Conservation (phyloP, 345 rosid species). For the Rubroshorea leprosula region DNA sequence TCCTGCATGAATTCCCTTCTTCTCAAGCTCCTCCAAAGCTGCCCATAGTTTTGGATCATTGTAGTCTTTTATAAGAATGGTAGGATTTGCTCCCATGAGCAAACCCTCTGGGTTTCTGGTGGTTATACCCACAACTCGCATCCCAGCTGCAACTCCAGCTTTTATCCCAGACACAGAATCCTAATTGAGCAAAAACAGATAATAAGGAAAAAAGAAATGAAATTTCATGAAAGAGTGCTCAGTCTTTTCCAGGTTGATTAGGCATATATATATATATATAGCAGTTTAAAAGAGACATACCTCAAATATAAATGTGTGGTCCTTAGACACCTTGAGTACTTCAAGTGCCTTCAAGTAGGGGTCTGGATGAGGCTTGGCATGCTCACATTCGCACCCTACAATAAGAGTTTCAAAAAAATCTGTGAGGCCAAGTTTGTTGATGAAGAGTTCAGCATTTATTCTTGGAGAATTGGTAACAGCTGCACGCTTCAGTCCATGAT, state of each 20-base stretch:
- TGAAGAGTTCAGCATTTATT: conserved; percentile 81
- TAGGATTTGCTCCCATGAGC: conserved; percentile 70
- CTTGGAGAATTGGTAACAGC: conserved; percentile 94
- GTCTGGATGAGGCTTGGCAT: conserved; percentile 78
- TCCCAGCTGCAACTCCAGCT: conserved; percentile 96
- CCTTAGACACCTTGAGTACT: conserved; percentile 67
- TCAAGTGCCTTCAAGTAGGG: conserved; percentile 89
- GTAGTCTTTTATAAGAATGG: conserved; percentile 66
- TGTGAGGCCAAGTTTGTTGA: conserved; percentile 65
- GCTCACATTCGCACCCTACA: conserved; percentile 72
- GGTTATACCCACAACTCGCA: conserved; percentile 75
- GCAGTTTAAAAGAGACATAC: conserved; percentile 23
- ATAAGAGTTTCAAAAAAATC: conserved; percentile 77
- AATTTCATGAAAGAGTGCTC: not conserved
- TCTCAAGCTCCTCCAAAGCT: conserved; percentile 71
- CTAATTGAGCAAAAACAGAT: conserved; percentile 25
- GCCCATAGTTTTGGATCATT: conserved; percentile 76
- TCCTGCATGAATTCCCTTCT: conserved; percentile 26
- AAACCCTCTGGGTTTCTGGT: conserved; percentile 68
- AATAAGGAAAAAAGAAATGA: too few relatives aligned
- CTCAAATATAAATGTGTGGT: conserved; percentile 77
- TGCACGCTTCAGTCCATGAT: conserved; percentile 75
- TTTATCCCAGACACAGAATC: conserved; percentile 86
- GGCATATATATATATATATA: not conserved
- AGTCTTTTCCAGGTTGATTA: not conserved